These are phyloP conservation scores for Populus deltoides DNA, from an alignment of 345 rosid genomes.

Conservation along the genomic window DNA sequence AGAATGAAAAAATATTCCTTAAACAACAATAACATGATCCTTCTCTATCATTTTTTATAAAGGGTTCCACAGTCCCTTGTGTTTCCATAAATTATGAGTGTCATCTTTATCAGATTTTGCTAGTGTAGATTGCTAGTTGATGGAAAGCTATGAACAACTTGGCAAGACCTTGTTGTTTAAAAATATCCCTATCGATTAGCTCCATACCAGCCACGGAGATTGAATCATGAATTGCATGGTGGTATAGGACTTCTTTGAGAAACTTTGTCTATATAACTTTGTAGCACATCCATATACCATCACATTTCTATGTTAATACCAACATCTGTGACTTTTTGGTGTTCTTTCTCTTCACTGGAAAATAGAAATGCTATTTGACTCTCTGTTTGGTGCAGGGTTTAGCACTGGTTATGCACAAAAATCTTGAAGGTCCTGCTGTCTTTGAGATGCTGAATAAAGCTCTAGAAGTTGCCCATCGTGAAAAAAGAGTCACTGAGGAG, in stretches of 20 bases:
- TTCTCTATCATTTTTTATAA: background rate
- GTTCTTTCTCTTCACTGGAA: background rate
- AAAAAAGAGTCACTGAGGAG: slow-evolving; percentile 68
- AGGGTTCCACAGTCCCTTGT: background rate
- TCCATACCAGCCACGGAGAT: background rate
- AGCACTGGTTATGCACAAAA: slow-evolving; percentile 92
- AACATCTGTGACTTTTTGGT: background rate
- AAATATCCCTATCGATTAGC: background rate
- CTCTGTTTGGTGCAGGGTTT: slow-evolving; percentile 52
- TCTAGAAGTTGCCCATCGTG: slow-evolving; percentile 51
- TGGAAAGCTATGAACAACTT: background rate
- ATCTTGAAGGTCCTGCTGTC: slow-evolving; percentile 65
- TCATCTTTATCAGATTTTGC: background rate
- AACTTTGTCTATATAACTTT: background rate
- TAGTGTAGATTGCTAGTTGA: background rate
- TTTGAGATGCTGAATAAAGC: slow-evolving; percentile 80
- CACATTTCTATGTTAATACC: background rate
- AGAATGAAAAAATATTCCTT: background rate
- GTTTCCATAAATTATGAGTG: background rate
- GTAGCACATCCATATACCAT: background rate
- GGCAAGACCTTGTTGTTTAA: background rate
- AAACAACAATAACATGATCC: background rate
- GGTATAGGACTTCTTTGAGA: background rate
- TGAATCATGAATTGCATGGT: background rate
- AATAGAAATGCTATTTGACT: background rate